phyloP scores from a whole-genome alignment of 257 asterid species.

The Lycium barbarum region DNA sequence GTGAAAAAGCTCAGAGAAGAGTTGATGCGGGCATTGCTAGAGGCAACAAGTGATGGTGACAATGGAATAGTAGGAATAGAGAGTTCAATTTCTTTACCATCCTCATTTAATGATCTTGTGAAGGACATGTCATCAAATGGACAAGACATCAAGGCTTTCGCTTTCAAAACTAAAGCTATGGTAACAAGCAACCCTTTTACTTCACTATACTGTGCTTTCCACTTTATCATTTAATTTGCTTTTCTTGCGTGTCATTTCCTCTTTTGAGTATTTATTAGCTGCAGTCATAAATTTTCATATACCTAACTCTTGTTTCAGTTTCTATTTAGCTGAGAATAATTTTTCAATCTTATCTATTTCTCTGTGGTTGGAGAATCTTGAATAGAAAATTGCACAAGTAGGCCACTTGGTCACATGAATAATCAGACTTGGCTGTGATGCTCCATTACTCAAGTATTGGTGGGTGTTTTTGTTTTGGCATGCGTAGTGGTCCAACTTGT shows the following conservation, averaged over 20 bases:
- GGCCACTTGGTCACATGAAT: constrained; percentile 25
- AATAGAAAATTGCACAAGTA: background rate
- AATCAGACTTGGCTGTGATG: constrained; percentile 1
- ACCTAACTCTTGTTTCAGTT: constrained; percentile 14
- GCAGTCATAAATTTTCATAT: background rate
- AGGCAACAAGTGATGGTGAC: constrained; percentile 51
- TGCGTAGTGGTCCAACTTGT: constrained; percentile 28
- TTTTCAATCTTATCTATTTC: background rate
- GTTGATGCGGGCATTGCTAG: constrained; percentile 78
- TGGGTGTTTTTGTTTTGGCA: constrained; percentile 18
- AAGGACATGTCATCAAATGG: constrained; percentile 67
- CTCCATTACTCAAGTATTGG: background rate
- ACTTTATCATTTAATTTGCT: constrained; percentile 16
- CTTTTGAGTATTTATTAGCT: background rate
- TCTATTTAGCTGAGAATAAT: constrained; percentile 18
- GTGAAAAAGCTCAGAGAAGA: constrained; percentile 91
- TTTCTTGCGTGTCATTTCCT: constrained; percentile 29
- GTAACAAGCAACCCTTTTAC: constrained; percentile 47
- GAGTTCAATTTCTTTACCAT: constrained; percentile 46
- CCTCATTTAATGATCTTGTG: constrained; percentile 77
- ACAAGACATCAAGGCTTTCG: constrained; percentile 76
- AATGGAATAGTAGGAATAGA: constrained; percentile 43
- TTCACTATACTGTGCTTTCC: background rate
- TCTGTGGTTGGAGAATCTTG: constrained; percentile 25
- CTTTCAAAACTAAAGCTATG: constrained; percentile 79